phyloP scores from a whole-genome alignment of 2,329 filamentous ascomycete genomes.

The Ophiostoma ips region DNA sequence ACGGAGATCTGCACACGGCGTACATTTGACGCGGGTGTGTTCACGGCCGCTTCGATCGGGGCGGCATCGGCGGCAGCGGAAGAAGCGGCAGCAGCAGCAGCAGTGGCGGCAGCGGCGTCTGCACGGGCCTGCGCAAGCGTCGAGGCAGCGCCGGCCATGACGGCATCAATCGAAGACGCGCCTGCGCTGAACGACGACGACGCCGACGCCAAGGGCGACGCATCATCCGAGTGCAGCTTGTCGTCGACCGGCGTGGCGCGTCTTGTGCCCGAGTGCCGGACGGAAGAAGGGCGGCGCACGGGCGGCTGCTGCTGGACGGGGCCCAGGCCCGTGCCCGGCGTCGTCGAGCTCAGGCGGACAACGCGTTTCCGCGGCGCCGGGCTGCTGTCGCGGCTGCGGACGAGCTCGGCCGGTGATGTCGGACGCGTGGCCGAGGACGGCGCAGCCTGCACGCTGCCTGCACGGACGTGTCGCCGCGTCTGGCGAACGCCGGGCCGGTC shows the following conservation, averaged over 20 bases:
- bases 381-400: constrained; percentile 35
- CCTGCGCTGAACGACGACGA: not conserved
- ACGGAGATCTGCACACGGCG: constrained; percentile 42
- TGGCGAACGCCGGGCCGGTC: constrained; percentile 15
- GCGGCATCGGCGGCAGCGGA: not conserved
- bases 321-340: constrained; percentile 20
- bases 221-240: constrained; percentile 8
- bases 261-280: constrained; percentile 15
- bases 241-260: constrained; percentile 16
- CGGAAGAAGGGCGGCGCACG: constrained; percentile 32
- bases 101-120: not conserved
- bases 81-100: constrained; percentile 5
- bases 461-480: constrained; percentile 29
- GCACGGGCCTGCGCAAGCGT: not conserved
- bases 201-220: not conserved
- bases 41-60: constrained; percentile 21
- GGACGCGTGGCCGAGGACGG: constrained; percentile 20
- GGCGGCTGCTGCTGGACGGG: constrained; percentile 22
- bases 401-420: constrained; percentile 26
- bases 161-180: constrained; percentile 4
- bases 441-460: constrained; percentile 30
- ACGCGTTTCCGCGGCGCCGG: constrained; percentile 40
- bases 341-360: constrained; percentile 35
- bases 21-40: constrained; percentile 38
- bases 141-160: not conserved